Percentiles rank a stretch among this genome's conserved stretches.
These are phyloP conservation scores for Fusarium sp. DNA, from an alignment of 2,329 filamentous ascomycete genomes.

Conservation along the genomic window DNA sequence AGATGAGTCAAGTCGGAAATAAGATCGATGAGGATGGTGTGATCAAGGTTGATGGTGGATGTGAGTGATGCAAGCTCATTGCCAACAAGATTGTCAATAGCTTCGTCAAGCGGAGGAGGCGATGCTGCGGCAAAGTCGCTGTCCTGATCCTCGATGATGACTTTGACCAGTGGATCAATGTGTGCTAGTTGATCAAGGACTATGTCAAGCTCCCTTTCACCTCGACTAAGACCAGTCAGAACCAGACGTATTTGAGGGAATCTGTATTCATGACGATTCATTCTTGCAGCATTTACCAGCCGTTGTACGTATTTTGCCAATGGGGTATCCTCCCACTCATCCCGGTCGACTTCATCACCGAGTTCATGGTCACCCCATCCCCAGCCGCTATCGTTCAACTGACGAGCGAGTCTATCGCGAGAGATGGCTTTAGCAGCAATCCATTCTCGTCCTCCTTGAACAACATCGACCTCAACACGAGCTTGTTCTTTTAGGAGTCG, in stretches of 20 bases:
- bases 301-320: constrained; percentile 46
- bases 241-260: constrained; percentile 49
- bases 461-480: constrained; percentile 48
- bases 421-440: constrained; percentile 44
- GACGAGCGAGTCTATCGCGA: constrained; percentile 46
- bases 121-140: constrained; percentile 39
- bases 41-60: constrained; percentile 50
- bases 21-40: constrained; percentile 52
- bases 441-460: constrained; percentile 48
- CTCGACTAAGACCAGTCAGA: constrained; percentile 45
- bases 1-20: constrained; percentile 52
- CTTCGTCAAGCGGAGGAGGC: constrained; percentile 37
- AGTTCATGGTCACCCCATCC: constrained; percentile 49
- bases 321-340: constrained; percentile 48
- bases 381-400: constrained; percentile 54
- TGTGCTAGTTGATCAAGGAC: constrained; percentile 45
- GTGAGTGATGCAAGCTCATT: constrained; percentile 47
- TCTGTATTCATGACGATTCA: constrained; percentile 49
- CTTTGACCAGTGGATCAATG: constrained; percentile 44
- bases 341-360: constrained; percentile 43
- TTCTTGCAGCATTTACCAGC: constrained; percentile 48
- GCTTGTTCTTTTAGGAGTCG: constrained; percentile 46
- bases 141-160: constrained; percentile 45
- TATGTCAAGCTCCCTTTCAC: constrained; percentile 41
- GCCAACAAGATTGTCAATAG: constrained; percentile 44